Evolutionary conservation across 1,139 yeast species (phyloP), one percentile per base, ranked within the genome.

Genomic region (Nakaseomyces delphensis): DNA sequence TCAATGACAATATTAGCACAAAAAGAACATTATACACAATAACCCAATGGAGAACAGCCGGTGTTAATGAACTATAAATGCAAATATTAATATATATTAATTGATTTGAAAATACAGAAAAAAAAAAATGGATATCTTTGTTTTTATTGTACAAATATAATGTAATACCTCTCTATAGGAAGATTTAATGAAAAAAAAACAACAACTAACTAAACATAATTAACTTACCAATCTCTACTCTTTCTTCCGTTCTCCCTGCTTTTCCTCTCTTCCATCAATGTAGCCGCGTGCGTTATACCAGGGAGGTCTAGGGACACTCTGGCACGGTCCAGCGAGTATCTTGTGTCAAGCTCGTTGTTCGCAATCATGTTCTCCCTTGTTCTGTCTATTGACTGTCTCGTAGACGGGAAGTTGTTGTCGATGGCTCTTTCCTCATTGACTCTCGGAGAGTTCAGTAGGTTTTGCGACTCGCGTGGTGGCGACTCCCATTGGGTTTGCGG

Each of bases 271-370:
- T 47, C 59, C 53, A 65, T 48, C 38, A 65, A 45, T 1, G 56
- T 47, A 18, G 55, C 57, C 1, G 69, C 69, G 41, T 57, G 60
- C 0, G 68, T 65, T 25, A 64, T 50, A 13, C 69, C 69, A 4
- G 69, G 69, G 25, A 65, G 47, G n/a, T 65, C 69, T 25, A 65
- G 48, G 5, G 69, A 65, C 1, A 62, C 48, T 49, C 68, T 59
- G 2, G 68, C 68, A 38, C 64, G 59, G 37, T 65, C 69, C 25
- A 63, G 55, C 4, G 68, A 63, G 31, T 57, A 55, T 44, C 68
- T 55, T 27, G 58, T 59, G 45, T 63, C 66, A 16, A 65, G 49
- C 45, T 65, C 63, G 38, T 60, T 55, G 8, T 60, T 57, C 29
- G 62, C 57, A 39, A 61, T 41, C 68, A 65, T 65, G 4, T 57